Evolutionary conservation across 2,329 filamentous ascomycete genomes (phyloP).

Genomic region (Fusarium concolor): DNA sequence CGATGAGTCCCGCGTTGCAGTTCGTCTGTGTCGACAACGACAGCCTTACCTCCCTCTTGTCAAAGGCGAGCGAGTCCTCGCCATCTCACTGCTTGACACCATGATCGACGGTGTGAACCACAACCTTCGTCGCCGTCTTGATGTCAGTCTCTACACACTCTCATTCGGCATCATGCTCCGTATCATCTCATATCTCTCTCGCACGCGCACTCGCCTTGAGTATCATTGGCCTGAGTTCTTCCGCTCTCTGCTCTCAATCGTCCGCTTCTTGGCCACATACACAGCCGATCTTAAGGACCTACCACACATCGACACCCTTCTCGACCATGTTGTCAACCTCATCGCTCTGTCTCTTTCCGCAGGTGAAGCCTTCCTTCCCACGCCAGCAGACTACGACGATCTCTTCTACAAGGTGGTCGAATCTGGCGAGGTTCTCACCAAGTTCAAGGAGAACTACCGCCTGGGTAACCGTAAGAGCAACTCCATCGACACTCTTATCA

Average conservation of each 20-base stretch:
- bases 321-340: slow-evolving; percentile 83
- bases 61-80: slow-evolving; percentile 77
- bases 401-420: slow-evolving; percentile 99
- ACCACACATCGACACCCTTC: slow-evolving; percentile 76
- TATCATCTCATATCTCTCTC: slow-evolving; percentile 84
- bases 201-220: slow-evolving; percentile 80
- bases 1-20: slow-evolving; percentile 76
- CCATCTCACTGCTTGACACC: slow-evolving; percentile 82
- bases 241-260: slow-evolving; percentile 85
- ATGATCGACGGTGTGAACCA: slow-evolving; percentile 94
- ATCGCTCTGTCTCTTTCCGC: slow-evolving; percentile 85
- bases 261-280: slow-evolving; percentile 92
- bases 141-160: slow-evolving; percentile 85
- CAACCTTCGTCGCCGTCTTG: slow-evolving; percentile 86
- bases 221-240: slow-evolving; percentile 99
- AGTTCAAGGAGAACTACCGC: slow-evolving; percentile 83
- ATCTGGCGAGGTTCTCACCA: slow-evolving; percentile 81
- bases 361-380: slow-evolving; percentile 91
- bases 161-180: slow-evolving; percentile 85
- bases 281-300: slow-evolving; percentile 78
- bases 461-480: slow-evolving; percentile 68
- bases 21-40: slow-evolving; percentile 89
- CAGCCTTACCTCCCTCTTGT: slow-evolving; percentile 85
- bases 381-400: slow-evolving; percentile 90
- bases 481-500: slow-evolving; percentile 87